A percentile compares a stretch with the other conserved stretches of the same genome.
phyloP scores from a whole-genome alignment of 2,329 filamentous ascomycete genomes.

The Bimuria novae-zelandiae region DNA sequence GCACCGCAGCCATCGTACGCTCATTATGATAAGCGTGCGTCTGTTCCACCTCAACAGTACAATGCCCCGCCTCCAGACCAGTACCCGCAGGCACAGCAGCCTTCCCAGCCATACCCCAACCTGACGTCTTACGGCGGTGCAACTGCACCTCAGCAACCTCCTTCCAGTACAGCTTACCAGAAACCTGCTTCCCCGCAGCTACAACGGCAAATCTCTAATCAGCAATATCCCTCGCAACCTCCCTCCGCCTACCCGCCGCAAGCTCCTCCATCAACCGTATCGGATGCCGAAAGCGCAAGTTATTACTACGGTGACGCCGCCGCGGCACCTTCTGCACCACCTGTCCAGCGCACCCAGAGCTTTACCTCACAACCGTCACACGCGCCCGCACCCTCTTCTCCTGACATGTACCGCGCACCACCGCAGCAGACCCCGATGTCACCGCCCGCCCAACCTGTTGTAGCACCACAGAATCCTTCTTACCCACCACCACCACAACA shows the following conservation, averaged over 20 bases:
- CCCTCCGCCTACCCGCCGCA: slow-evolving; percentile 40
- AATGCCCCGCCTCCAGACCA: slow-evolving; percentile 34
- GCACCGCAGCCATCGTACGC: slow-evolving; percentile 48
- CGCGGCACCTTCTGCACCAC: slow-evolving; percentile 25
- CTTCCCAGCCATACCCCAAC: slow-evolving; percentile 43
- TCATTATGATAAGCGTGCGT: slow-evolving; percentile 42
- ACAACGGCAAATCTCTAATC: slow-evolving; percentile 40
- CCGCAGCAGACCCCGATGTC: slow-evolving; percentile 34
- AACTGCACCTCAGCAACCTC: slow-evolving; percentile 27
- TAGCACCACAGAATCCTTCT: slow-evolving; percentile 36
- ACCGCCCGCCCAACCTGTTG: slow-evolving; percentile 35
- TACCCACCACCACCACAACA: slow-evolving; percentile 25
- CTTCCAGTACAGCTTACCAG: slow-evolving; percentile 34
- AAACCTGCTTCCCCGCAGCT: slow-evolving; percentile 44
- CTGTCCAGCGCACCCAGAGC: slow-evolving; percentile 37
- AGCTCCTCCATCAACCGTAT: slow-evolving; percentile 37
- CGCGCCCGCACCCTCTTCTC: slow-evolving; percentile 41
- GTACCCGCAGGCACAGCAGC: slow-evolving; percentile 41
- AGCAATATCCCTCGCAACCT: slow-evolving; percentile 41
- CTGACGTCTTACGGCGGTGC: slow-evolving; percentile 26
- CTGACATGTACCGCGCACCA: slow-evolving; percentile 36
- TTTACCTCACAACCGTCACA: slow-evolving; percentile 38
- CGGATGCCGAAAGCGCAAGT: slow-evolving; percentile 39
- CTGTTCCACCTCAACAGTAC: slow-evolving; percentile 32
- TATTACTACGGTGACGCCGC: slow-evolving; percentile 42